phyloP scores from a whole-genome alignment of 2,329 filamentous ascomycete genomes.

The Ceratocystis lukuohia region DNA sequence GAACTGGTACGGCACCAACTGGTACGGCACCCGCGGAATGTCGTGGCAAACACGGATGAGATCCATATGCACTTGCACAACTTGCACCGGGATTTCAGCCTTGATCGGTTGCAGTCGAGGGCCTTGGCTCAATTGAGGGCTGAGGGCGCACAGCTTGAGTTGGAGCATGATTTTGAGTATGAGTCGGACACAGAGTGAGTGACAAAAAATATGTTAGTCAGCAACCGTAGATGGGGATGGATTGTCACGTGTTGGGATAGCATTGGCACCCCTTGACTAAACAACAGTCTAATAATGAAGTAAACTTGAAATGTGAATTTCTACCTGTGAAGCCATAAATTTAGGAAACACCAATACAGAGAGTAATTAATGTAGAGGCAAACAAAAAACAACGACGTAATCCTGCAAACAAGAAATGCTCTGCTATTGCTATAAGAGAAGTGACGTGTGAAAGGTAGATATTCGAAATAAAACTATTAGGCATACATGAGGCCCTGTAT shows the following conservation, averaged over 20 bases:
- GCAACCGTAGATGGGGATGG: not conserved
- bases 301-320: not conserved
- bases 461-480: not conserved
- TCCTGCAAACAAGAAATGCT: not conserved
- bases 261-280: too few species aligned
- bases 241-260: not conserved
- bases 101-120: constrained; percentile 20
- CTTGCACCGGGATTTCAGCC: constrained; percentile 24
- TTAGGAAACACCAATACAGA: not conserved
- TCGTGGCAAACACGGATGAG: not conserved
- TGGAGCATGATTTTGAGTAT: constrained; percentile 22
- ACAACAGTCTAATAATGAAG: too few species aligned
- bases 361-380: not conserved
- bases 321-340: not conserved
- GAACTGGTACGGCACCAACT: not conserved
- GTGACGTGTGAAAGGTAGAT: not conserved
- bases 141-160: constrained; percentile 24
- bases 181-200: constrained; percentile 24
- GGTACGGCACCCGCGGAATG: not conserved
- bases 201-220: not conserved
- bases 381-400: not conserved
- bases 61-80: constrained; percentile 24
- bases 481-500: too few species aligned
- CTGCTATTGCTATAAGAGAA: not conserved
- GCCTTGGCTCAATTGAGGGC: constrained; percentile 21